Evolutionary conservation across 805 yeast genomes (phyloP), one percentile per base, ranked within the genome.

Genomic region (Metschnikowia kunwiensis): DNA sequence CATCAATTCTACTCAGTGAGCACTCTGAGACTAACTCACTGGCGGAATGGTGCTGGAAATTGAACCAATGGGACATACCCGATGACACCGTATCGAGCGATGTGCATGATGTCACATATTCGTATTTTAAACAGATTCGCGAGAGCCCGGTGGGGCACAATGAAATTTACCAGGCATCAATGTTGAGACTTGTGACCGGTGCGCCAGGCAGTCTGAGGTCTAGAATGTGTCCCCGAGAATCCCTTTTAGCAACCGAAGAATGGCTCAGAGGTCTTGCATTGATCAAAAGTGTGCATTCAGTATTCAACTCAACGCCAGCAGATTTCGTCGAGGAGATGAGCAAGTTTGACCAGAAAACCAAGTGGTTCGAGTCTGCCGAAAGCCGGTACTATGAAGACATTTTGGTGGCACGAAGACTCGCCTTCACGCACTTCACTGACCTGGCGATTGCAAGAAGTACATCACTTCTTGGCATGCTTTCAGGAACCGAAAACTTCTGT

Each of bases 31-130:
- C 43, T 2, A 54, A 51, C 4, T 15, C 17, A 15, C 55, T 56
- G 16, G 40, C 58, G 1, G 78, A 74, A 40, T 80, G 87, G 77
- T 75, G 80, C 1, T 82, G 96, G 87, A 83, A 83, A 51, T 58
- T 89, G 26, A 75, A 72, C 27, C 74, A 76, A 32, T 89, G 97
- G 97, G 82, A 82, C 36, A 42, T 84, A 1, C 86, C 94, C 0
- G 43, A 54, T 0, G 68, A 80, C 1, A 54, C 51, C 2, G 45
- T 40, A 0, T 53, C 72, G 0, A 33, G 36, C 0, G 56, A 64
- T 1, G 74, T 68, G 25, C 67, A 75, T 29, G 73, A 72, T 28
- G 60, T 67, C 2, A 57, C 80, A 2, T 86, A 82, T 51, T 62
- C 65, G 4, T 53, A 76, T 1, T 60, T 83, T 42, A 80, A 75